These are phyloP conservation scores for Prosopis cineraria DNA, from an alignment of 306 rosid genomes.

Conservation along the genomic window DNA sequence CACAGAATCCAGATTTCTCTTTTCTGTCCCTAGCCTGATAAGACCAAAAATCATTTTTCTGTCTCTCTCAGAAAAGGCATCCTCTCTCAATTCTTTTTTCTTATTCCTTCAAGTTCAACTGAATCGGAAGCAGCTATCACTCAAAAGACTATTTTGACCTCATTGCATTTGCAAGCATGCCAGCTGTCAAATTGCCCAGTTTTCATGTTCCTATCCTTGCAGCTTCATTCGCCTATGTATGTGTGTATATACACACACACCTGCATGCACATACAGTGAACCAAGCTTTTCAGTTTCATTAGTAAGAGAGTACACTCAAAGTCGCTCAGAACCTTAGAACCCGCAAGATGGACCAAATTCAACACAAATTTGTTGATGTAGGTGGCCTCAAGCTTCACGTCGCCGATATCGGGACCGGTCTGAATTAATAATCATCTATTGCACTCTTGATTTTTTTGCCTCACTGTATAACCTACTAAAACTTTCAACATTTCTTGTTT, in stretches of 20 bases:
- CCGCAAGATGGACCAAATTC: slow-evolving; percentile 44
- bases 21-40: not conserved
- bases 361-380: slow-evolving; percentile 50
- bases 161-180: not conserved
- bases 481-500: not conserved
- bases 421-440: not conserved
- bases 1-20: not conserved
- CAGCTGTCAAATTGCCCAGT: not conserved
- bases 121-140: not conserved
- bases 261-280: too few species aligned
- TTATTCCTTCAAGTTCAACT: not conserved
- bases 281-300: too few species aligned
- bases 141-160: too few species aligned
- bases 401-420: slow-evolving; percentile 58
- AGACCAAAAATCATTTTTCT: not conserved
- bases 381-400: slow-evolving; percentile 53
- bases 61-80: not conserved
- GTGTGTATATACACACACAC: too few species aligned
- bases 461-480: not conserved
- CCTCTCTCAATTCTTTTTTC: not conserved
- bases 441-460: not conserved
- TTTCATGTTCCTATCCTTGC: too few species aligned
- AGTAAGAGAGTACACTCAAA: not conserved
- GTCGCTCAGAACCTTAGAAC: not conserved
- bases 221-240: too few species aligned